A percentile compares a stretch with the other conserved stretches of the same genome.
phyloP scores from a whole-genome alignment of 164 flowering plant species.

The Magnolia kwangsiensis region DNA sequence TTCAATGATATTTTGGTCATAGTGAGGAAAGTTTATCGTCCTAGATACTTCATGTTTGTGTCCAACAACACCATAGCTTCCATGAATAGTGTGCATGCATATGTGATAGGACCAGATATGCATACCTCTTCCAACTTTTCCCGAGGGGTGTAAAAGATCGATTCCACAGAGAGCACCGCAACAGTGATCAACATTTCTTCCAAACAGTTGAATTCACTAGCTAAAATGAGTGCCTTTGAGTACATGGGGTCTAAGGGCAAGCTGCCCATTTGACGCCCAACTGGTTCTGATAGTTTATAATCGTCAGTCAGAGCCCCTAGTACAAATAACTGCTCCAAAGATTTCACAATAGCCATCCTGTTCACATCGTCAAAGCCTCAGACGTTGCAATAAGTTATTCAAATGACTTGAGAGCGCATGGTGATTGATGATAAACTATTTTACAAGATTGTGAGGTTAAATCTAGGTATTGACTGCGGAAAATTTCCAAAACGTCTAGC shows the following conservation, averaged over 20 bases:
- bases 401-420: neutral
- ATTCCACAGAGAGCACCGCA: conserved; percentile 92
- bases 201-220: conserved; percentile 77
- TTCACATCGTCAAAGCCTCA: conserved; percentile 8
- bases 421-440: neutral
- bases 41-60: neutral
- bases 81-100: neutral
- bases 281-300: conserved; percentile 73
- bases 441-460: neutral
- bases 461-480: neutral
- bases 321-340: conserved; percentile 76
- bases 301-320: conserved; percentile 88
- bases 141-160: conserved; percentile 76
- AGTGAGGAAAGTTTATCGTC: neutral
- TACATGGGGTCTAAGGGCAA: conserved; percentile 84
- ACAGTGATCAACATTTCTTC: conserved; percentile 93
- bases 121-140: conserved; percentile 81
- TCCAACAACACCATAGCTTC: neutral
- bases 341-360: conserved; percentile 77
- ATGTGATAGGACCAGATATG: neutral
- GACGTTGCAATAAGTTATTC: neutral
- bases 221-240: conserved; percentile 80
- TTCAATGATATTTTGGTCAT: neutral
- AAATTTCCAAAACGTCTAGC: neutral
- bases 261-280: conserved; percentile 85